Evolutionary conservation across 2,329 filamentous ascomycete genomes (phyloP).

Genomic region (Arthrobotrys pseudoclavata): DNA sequence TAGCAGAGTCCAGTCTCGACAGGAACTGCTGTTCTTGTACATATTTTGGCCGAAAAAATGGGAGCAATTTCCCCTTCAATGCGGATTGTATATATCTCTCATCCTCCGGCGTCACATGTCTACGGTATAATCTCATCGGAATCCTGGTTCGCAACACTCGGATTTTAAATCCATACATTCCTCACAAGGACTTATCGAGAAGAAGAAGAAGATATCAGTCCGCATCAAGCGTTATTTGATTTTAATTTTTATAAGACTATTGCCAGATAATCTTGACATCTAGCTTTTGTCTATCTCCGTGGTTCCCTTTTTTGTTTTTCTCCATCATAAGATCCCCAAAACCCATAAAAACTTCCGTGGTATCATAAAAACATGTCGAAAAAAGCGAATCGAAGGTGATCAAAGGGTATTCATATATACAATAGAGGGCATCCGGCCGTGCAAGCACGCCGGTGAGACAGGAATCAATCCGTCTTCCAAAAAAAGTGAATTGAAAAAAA

Average conservation of each 20-base stretch:
- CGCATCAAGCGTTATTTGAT: slow-evolving; percentile 17
- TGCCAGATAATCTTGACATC: slow-evolving; percentile 16
- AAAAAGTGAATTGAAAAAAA: not conserved
- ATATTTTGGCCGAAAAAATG: slow-evolving; percentile 25
- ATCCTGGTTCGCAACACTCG: not conserved
- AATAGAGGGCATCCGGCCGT: slow-evolving; percentile 20
- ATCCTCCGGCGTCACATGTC: slow-evolving; percentile 1
- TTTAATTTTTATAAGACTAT: slow-evolving; percentile 3
- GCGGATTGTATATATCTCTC: slow-evolving; percentile 5
- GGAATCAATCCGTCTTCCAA: slow-evolving; percentile 26
- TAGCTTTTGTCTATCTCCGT: slow-evolving; percentile 22
- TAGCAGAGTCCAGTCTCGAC: not conserved
- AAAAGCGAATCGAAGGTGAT: not conserved
- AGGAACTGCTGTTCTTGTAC: slow-evolving; percentile 19
- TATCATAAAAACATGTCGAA: slow-evolving; percentile 23
- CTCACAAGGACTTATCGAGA: not conserved
- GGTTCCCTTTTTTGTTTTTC: not conserved
- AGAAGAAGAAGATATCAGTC: slow-evolving; percentile 1
- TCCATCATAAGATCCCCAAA: not conserved
- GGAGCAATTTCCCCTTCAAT: slow-evolving; percentile 1
- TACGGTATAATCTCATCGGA: not conserved
- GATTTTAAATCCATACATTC: not conserved
- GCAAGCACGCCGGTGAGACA: slow-evolving; percentile 18
- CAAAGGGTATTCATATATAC: slow-evolving; percentile 33
- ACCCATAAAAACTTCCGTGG: slow-evolving; percentile 28